These are phyloP conservation scores for Alternaria tenuissima DNA, from an alignment of 2,329 filamentous ascomycete genomes.

Conservation along the genomic window DNA sequence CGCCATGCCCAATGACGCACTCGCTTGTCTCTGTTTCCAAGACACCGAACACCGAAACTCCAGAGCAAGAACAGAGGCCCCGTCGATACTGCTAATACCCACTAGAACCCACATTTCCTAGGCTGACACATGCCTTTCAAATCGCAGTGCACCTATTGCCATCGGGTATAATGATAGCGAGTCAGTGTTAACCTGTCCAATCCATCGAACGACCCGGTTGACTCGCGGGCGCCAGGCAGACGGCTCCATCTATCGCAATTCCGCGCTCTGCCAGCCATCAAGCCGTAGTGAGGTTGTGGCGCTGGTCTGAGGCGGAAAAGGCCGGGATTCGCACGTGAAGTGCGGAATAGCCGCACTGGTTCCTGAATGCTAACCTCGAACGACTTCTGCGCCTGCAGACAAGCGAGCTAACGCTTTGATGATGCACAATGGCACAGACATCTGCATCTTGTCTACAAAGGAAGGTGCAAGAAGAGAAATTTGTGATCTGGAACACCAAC, in stretches of 20 bases:
- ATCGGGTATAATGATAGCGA: constrained; percentile 20
- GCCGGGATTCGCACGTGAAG: constrained; percentile 3
- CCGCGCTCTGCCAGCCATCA: constrained; percentile 6
- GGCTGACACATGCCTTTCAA: constrained; percentile 8
- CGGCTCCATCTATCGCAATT: constrained; percentile 3
- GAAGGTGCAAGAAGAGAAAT: constrained; percentile 14
- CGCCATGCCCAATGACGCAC: constrained; percentile 5
- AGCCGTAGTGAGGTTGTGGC: constrained; percentile 5
- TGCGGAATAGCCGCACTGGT: constrained; percentile 9
- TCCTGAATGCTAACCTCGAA: constrained; percentile 18
- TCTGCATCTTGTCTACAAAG: constrained; percentile 15
- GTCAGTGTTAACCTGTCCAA: constrained; percentile 1
- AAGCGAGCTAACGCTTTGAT: constrained; percentile 8
- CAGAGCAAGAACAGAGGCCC: neutral
- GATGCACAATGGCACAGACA: constrained; percentile 13
- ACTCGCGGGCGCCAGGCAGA: constrained; percentile 8
- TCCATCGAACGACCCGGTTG: constrained; percentile 14
- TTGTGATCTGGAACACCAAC: constrained; percentile 9
- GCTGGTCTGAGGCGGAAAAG: constrained; percentile 12
- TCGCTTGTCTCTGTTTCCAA: neutral
- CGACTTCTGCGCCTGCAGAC: constrained; percentile 7
- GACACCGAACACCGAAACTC: constrained; percentile 3
- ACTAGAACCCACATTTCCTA: constrained; percentile 21
- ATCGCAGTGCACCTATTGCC: constrained; percentile 11
- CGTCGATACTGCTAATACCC: constrained; percentile 6